Evolutionary conservation across 2,329 filamentous ascomycete species (phyloP).

Genomic region (Colletotrichum incanum): DNA sequence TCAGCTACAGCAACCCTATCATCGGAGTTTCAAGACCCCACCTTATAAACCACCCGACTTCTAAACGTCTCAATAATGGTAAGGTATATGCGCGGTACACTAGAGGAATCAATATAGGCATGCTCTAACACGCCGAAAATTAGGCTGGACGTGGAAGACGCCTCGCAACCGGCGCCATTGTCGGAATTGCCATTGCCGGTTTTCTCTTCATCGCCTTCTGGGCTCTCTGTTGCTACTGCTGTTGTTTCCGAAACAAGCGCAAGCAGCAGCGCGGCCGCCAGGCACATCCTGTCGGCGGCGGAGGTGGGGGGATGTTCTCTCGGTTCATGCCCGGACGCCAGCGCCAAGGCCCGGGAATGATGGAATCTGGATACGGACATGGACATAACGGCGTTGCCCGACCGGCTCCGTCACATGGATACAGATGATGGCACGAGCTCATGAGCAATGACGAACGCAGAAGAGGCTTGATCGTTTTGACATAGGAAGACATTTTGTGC

Average conservation of each 20-base stretch:
- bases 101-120: not conserved
- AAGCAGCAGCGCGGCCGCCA: slow-evolving; percentile 26
- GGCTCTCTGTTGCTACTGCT: slow-evolving; percentile 40
- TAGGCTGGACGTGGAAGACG: slow-evolving; percentile 40
- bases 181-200: slow-evolving; percentile 43
- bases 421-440: not conserved
- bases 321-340: slow-evolving; percentile 24
- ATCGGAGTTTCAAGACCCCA: not conserved
- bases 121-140: not conserved
- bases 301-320: slow-evolving; percentile 24
- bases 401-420: slow-evolving; percentile 27
- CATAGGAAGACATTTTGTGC: not conserved
- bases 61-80: slow-evolving; percentile 12
- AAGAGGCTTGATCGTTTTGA: not conserved
- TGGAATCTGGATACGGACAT: slow-evolving; percentile 35
- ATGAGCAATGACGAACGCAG: too few species aligned
- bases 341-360: slow-evolving; percentile 30
- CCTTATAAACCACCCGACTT: not conserved
- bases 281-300: slow-evolving; percentile 12
- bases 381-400: slow-evolving; percentile 24
- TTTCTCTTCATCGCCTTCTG: slow-evolving; percentile 37
- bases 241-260: slow-evolving; percentile 42
- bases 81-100: not conserved
- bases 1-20: not conserved
- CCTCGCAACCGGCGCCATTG: slow-evolving; percentile 42